Evolutionary conservation across 1,284 basidiomycete species (phyloP).

Genomic region (Ganoderma lingzhi): DNA sequence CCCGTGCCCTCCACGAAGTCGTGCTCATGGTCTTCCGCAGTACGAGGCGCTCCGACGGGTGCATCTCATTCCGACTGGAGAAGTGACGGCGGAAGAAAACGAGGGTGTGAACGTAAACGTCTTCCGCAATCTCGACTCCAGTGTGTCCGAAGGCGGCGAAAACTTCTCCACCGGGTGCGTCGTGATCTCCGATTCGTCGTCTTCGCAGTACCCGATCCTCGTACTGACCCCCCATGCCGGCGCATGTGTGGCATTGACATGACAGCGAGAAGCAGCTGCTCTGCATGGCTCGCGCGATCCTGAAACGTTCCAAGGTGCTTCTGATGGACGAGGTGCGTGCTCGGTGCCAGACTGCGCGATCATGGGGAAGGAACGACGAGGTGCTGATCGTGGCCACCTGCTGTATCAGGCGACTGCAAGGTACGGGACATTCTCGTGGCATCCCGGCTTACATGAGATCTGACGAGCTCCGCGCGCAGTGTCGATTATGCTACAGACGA

Average conservation of each 20-base stretch:
- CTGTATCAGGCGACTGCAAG: constrained; percentile 68
- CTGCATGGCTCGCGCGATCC: constrained; percentile 85
- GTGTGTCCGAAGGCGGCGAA: constrained; percentile 90
- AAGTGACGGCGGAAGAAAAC: constrained; percentile 53
- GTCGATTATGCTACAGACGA: constrained; percentile 84
- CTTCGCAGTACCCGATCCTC: constrained; percentile 65
- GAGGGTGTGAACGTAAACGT: constrained; percentile 80
- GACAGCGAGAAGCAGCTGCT: constrained; percentile 81
- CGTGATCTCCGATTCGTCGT: constrained; percentile 86
- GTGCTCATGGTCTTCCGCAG: constrained; percentile 46
- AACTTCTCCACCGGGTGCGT: constrained; percentile 88
- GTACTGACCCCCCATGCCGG: not conserved
- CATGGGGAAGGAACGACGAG: not conserved
- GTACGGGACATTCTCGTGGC: constrained; percentile 41
- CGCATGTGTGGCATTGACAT: constrained; percentile 2
- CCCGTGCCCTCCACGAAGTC: not conserved
- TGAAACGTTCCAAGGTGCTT: constrained; percentile 78
- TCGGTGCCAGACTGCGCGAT: constrained; percentile 8
- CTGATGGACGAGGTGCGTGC: constrained; percentile 82
- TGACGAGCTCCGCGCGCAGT: constrained; percentile 42
- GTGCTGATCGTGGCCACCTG: constrained; percentile 22
- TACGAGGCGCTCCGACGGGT: constrained; percentile 90
- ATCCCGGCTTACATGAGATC: constrained; percentile 11
- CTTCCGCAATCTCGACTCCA: constrained; percentile 86
- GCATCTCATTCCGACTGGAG: constrained; percentile 78